A percentile compares a stretch with the other conserved stretches of the same genome.
These are phyloP conservation scores for Paxillus ammoniavirescens DNA, from an alignment of 768 basidiomycete species.

Conservation along the genomic window DNA sequence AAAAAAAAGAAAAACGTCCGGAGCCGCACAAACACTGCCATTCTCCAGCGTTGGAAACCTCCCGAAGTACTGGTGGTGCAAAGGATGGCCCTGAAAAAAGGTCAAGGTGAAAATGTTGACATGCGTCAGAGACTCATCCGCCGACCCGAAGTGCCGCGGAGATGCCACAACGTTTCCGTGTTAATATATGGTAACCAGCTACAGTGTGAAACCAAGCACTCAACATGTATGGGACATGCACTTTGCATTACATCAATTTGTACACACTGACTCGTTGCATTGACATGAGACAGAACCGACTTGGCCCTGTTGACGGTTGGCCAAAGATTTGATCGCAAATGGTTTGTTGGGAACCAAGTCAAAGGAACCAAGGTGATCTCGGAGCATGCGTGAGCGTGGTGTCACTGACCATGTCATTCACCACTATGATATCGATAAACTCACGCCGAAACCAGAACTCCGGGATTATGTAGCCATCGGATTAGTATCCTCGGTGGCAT, in stretches of 20 bases:
- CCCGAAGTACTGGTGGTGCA: too few species aligned
- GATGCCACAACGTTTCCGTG: background rate
- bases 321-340: background rate
- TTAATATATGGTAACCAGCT: background rate
- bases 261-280: background rate
- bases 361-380: background rate
- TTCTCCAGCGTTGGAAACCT: too few species aligned
- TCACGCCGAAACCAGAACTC: too few species aligned
- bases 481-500: too few species aligned
- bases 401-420: background rate
- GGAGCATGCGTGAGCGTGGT: background rate
- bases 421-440: background rate
- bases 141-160: constrained; percentile 7
- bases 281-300: background rate
- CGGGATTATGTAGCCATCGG: too few species aligned
- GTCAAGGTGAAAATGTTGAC: background rate
- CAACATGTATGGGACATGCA: too few species aligned
- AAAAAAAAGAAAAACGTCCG: too few species aligned
- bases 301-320: background rate
- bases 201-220: too few species aligned
- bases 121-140: background rate
- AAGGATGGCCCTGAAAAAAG: too few species aligned
- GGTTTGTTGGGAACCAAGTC: background rate
- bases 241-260: background rate
- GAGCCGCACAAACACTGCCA: too few species aligned